Conservation (phyloP, 306 rosid genomes). For the Lathyrus oleraceus region DNA sequence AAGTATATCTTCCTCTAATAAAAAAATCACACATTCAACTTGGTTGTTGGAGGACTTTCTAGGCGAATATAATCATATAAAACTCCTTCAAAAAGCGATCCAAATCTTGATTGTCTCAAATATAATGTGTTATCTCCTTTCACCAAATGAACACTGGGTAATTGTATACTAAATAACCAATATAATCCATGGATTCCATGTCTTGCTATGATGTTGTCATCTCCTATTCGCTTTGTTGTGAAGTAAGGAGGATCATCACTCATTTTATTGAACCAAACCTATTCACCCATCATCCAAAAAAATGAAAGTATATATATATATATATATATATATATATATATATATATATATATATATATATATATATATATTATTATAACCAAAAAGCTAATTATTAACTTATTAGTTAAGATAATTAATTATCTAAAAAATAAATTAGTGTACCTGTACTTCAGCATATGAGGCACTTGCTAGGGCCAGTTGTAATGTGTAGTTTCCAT, state of each 20-base stretch:
- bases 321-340: no score
- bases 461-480: constrained; percentile 67
- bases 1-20: background rate
- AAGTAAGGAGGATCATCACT: constrained; percentile 1
- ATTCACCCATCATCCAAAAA: background rate
- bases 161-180: constrained; percentile 40
- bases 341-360: no score
- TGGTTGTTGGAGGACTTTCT: constrained; percentile 56
- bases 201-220: constrained; percentile 75
- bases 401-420: background rate
- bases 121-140: constrained; percentile 58
- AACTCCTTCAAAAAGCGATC: constrained; percentile 46
- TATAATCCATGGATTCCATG: constrained; percentile 82
- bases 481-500: constrained; percentile 65
- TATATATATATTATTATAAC: no score
- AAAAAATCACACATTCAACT: background rate
- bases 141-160: constrained; percentile 36
- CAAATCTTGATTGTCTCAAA: constrained; percentile 53
- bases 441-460: constrained; percentile 53
- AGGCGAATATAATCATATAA: constrained; percentile 88
- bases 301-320: background rate
- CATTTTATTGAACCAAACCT: constrained; percentile 64
- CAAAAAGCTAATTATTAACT: no score
- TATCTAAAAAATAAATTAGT: background rate
- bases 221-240: constrained; percentile 51